A percentile compares a stretch with the other conserved stretches of the same genome.
Conservation (phyloP, 2,329 filamentous ascomycete species). For the Zopfia rhizophila region DNA sequence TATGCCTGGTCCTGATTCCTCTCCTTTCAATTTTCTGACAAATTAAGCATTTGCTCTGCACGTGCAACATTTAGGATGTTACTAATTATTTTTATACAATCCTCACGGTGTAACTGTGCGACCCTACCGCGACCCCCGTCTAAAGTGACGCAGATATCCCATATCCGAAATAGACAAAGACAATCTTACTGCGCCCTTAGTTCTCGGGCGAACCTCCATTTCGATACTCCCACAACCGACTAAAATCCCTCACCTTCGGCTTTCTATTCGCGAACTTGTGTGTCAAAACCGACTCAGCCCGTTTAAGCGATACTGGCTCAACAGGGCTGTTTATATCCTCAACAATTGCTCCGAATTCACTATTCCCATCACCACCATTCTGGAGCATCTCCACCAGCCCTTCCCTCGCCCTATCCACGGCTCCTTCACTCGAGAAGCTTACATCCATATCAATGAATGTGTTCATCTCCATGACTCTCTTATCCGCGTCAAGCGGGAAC, state of each 20-base stretch:
- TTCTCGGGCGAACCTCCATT: constrained; percentile 23
- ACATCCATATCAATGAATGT: constrained; percentile 70
- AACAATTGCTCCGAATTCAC: constrained; percentile 17
- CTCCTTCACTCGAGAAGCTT: constrained; percentile 8
- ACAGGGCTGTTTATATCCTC: constrained; percentile 24
- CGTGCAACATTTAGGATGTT: not conserved
- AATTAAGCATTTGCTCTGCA: not conserved
- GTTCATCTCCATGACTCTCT: constrained; percentile 62
- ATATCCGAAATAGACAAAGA: not conserved
- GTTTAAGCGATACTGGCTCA: constrained; percentile 7
- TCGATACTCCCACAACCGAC: constrained; percentile 31
- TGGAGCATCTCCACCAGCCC: constrained; percentile 5
- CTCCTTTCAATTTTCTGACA: not conserved
- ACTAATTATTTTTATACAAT: not conserved
- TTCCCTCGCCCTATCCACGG: constrained; percentile 14
- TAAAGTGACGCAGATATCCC: not conserved
- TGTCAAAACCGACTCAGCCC: constrained; percentile 7
- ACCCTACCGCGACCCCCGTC: not conserved
- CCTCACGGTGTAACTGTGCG: too few relatives aligned
- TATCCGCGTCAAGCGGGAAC: constrained; percentile 64
- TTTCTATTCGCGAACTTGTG: constrained; percentile 5
- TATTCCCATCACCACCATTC: constrained; percentile 10
- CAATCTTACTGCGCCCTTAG: constrained; percentile 1
- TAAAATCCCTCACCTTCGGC: constrained; percentile 30
- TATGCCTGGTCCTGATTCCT: constrained; percentile 12